These are phyloP conservation scores for Blastobotrys americana DNA, from an alignment of 805 yeast species.

Conservation along the genomic window DNA sequence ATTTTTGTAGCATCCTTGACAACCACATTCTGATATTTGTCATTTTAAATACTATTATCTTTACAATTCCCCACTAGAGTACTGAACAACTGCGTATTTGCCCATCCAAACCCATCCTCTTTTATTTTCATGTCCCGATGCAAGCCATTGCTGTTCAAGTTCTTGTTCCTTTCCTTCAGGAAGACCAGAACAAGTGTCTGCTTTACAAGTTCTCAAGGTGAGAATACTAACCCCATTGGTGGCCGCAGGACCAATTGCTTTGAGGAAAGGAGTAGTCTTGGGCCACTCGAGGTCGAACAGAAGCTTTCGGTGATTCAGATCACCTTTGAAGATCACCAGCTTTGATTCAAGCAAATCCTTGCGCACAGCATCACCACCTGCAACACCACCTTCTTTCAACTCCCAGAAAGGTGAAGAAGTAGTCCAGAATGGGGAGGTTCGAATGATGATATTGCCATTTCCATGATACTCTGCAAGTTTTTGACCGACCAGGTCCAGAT, in stretches of 20 bases:
- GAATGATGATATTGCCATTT: constrained; percentile 43
- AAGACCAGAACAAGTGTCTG: constrained; percentile 89
- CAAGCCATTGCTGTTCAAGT: constrained; percentile 51
- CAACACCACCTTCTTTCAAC: constrained; percentile 43
- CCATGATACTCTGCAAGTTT: constrained; percentile 39
- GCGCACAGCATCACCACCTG: constrained; percentile 56
- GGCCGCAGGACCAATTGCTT: constrained; percentile 65
- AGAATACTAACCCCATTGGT: constrained; percentile 55
- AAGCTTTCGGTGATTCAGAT: constrained; percentile 87
- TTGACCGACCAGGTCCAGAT: constrained; percentile 43
- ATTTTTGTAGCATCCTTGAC: no score
- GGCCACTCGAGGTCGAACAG: constrained; percentile 91
- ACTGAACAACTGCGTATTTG: constrained; percentile 86
- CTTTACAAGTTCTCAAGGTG: constrained; percentile 88
- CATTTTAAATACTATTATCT: no score
- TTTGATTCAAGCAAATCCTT: constrained; percentile 51
- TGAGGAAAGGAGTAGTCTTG: constrained; percentile 61
- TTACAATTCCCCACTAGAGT: constrained; percentile 37
- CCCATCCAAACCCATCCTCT: constrained; percentile 84
- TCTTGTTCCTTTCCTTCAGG: constrained; percentile 61
- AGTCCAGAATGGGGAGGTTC: constrained; percentile 82
- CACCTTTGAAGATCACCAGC: constrained; percentile 84
- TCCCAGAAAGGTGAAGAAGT: constrained; percentile 68
- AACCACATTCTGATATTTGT: no score
- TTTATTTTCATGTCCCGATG: constrained; percentile 47